Conservation (phyloP, 2,329 filamentous ascomycete species). For the Aureobasidium uvarum region DNA sequence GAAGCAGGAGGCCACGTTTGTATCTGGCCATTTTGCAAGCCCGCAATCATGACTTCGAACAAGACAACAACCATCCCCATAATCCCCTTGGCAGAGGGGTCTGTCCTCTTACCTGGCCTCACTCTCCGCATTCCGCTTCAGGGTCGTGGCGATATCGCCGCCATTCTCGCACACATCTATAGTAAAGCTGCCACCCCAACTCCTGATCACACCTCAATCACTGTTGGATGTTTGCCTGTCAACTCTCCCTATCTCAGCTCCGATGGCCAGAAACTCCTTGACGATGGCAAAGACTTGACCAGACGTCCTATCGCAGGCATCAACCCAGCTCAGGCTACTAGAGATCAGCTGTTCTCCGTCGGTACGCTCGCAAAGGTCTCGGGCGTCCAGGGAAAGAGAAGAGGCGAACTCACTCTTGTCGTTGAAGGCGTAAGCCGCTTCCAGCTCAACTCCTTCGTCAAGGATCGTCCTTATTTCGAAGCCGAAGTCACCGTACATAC, state of each 20-base stretch:
- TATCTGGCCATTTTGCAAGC: not conserved
- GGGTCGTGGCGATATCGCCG: constrained; percentile 81
- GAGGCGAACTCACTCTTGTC: constrained; percentile 69
- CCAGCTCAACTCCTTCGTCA: constrained; percentile 67
- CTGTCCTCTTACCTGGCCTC: constrained; percentile 81
- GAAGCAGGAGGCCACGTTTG: not conserved
- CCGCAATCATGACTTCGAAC: constrained; percentile 23
- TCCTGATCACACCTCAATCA: constrained; percentile 64
- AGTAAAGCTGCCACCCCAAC: constrained; percentile 67
- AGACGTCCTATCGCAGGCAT: constrained; percentile 55
- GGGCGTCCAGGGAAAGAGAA: constrained; percentile 49
- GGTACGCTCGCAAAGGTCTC: constrained; percentile 64
- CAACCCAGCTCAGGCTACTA: constrained; percentile 46
- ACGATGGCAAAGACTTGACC: constrained; percentile 53
- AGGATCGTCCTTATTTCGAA: constrained; percentile 83
- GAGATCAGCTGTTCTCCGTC: constrained; percentile 71
- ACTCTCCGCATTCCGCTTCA: constrained; percentile 81
- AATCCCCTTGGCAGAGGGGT: constrained; percentile 75
- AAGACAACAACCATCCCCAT: constrained; percentile 57
- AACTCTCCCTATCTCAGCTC: constrained; percentile 70
- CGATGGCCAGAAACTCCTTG: constrained; percentile 73
- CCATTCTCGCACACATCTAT: constrained; percentile 82
- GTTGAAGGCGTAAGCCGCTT: constrained; percentile 84
- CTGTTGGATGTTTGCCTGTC: constrained; percentile 84
- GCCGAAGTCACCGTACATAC: constrained; percentile 70